Evolutionary conservation across 2,329 filamentous ascomycete genomes (phyloP).

Genomic region (Thielaviopsis euricoi): DNA sequence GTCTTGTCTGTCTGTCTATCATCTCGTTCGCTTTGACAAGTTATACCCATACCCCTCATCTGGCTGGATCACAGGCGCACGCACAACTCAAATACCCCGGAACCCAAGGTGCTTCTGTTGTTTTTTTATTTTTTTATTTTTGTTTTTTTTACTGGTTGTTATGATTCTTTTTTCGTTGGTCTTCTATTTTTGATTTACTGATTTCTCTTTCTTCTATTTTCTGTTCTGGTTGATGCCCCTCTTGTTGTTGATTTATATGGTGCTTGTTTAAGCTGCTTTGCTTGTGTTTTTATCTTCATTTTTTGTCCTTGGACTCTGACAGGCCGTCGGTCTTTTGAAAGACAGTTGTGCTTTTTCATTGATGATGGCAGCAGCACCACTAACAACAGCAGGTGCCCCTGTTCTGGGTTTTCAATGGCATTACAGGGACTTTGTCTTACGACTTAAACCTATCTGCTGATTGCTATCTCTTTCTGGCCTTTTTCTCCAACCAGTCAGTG

Average conservation of each 20-base stretch:
- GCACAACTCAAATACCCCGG: conserved; percentile 11
- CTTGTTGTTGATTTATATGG: neutral
- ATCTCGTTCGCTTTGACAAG: conserved; percentile 11
- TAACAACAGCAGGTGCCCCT: no score
- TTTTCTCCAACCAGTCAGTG: no score
- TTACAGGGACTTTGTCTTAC: no score
- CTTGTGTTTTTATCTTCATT: neutral
- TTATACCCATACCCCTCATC: conserved; percentile 12
- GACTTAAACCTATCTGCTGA: no score
- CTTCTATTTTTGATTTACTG: no score
- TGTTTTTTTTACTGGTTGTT: neutral
- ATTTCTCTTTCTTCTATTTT: neutral
- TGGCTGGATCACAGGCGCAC: conserved; percentile 12
- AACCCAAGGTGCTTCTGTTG: conserved; percentile 5
- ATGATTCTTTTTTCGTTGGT: neutral
- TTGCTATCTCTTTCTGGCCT: no score
- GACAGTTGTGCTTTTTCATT: no score
- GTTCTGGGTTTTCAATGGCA: no score
- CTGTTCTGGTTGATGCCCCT: neutral
- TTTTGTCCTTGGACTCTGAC: neutral
- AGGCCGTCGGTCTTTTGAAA: no score
- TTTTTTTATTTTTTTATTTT: conserved; percentile 4
- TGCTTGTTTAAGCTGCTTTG: neutral
- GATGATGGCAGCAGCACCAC: no score
- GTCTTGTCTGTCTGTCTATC: conserved; percentile 6